A percentile compares a stretch with the other conserved stretches of the same genome.
Conservation (phyloP, 108 stramenopile species). For the Nannochloropsis oceanica region DNA sequence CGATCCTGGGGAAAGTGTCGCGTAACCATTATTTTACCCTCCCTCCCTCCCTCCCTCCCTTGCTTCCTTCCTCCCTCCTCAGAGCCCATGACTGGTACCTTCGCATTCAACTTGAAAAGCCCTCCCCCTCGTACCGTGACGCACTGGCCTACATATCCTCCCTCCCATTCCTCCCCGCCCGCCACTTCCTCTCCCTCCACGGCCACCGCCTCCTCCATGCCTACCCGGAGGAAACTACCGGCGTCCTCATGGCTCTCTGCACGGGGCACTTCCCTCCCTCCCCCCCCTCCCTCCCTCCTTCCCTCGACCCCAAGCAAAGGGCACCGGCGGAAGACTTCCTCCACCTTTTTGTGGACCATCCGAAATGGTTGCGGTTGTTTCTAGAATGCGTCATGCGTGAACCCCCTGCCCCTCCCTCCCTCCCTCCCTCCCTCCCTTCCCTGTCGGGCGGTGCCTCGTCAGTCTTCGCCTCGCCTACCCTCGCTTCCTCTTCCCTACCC, state of each 20-base stretch:
- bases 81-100: conserved; percentile 27
- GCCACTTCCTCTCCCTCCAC: conserved; percentile 1
- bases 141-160: conserved; percentile 23
- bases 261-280: conserved; percentile 7
- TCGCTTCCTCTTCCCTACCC: background rate
- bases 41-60: background rate
- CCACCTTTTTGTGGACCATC: conserved; percentile 27
- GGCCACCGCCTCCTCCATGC: conserved; percentile 19
- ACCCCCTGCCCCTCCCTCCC: background rate
- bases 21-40: too few relatives aligned
- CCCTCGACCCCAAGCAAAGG: background rate
- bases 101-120: conserved; percentile 29
- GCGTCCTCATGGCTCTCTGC: conserved; percentile 33
- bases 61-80: background rate
- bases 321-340: conserved; percentile 16
- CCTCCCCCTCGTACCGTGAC: conserved; percentile 7
- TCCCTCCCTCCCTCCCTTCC: background rate
- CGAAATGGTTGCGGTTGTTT: conserved; percentile 13
- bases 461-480: background rate
- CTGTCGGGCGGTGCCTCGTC: background rate
- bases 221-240: conserved; percentile 32
- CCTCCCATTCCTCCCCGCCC: background rate
- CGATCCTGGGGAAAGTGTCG: too few relatives aligned
- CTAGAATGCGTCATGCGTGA: conserved; percentile 9
- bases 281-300: background rate